These are phyloP conservation scores for Lepraria neglecta DNA, from an alignment of 495 filamentous ascomycete genomes.

Conservation along the genomic window DNA sequence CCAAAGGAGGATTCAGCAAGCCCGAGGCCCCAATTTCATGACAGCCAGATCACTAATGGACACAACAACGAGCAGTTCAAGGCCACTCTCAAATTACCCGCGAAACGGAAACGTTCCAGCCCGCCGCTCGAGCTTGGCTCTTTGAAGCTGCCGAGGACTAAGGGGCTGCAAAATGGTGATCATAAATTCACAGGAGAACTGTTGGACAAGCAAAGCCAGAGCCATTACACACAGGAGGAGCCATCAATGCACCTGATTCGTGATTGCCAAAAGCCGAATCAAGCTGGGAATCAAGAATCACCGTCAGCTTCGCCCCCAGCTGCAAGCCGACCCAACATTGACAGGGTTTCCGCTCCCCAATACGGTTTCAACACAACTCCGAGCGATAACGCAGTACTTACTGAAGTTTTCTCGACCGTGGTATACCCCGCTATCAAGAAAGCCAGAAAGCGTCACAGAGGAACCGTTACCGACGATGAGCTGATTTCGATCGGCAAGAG, in stretches of 20 bases:
- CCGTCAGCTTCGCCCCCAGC: too few relatives aligned
- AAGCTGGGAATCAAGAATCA: too few relatives aligned
- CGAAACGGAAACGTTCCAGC: background rate
- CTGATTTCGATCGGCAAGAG: conserved; percentile 4
- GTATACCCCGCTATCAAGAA: background rate
- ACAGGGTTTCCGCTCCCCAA: too few relatives aligned
- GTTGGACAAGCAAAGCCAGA: background rate
- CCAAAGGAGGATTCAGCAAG: background rate
- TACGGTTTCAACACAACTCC: background rate
- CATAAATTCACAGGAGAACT: background rate
- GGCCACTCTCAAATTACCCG: background rate
- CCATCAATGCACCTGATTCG: background rate
- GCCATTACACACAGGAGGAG: background rate
- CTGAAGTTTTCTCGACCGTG: background rate
- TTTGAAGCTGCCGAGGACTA: background rate
- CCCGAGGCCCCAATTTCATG: background rate
- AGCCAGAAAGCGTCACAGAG: conserved; percentile 3
- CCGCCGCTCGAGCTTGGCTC: background rate
- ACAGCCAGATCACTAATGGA: background rate
- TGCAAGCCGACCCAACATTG: too few relatives aligned
- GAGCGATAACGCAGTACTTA: too few relatives aligned
- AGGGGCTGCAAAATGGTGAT: background rate
- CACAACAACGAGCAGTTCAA: background rate
- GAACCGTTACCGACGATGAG: background rate
- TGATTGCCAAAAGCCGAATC: background rate